Conservation (phyloP, 73 alveolate genomes). For the Stentor coeruleus region DNA sequence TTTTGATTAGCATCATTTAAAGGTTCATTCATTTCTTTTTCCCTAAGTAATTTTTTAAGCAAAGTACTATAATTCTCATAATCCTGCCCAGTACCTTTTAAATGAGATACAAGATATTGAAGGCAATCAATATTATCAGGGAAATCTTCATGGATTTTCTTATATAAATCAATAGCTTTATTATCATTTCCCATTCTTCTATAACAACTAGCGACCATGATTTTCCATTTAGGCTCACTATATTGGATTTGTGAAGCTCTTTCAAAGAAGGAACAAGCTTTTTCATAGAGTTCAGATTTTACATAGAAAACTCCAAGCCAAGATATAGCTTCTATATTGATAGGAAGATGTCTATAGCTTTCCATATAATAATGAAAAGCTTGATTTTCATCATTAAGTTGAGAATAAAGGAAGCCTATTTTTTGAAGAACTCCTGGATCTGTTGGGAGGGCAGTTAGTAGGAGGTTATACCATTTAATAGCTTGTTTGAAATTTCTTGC, state of each 20-base stretch:
- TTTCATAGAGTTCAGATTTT: constrained; percentile 91
- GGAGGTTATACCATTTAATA: constrained; percentile 89
- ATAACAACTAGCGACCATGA: constrained; percentile 96
- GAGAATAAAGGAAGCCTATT: constrained; percentile 33
- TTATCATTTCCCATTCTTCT: constrained; percentile 73
- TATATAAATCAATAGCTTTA: constrained; percentile 46
- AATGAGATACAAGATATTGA: constrained; percentile 45
- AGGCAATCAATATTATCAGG: constrained; percentile 85
- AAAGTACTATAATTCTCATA: constrained; percentile 44
- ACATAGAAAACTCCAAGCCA: constrained; percentile 95
- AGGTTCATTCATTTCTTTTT: constrained; percentile 35
- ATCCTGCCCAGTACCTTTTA: constrained; percentile 60
- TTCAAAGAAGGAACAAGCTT: constrained; percentile 94
- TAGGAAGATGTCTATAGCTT: constrained; percentile 92
- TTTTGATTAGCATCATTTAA: neutral
- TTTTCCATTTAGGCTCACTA: constrained; percentile 92
- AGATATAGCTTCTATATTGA: constrained; percentile 89
- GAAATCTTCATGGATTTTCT: constrained; percentile 62
- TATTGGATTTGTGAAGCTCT: constrained; percentile 98
- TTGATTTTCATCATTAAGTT: constrained; percentile 70
- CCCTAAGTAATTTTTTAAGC: constrained; percentile 43
- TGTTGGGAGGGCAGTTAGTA: constrained; percentile 87
- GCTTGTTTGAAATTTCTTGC: constrained; percentile 94
- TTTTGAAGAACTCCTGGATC: constrained; percentile 82
- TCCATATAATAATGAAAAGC: constrained; percentile 98